These are phyloP conservation scores for Trichosporon sp. DNA, from an alignment of 1,284 basidiomycete species.

Conservation along the genomic window DNA sequence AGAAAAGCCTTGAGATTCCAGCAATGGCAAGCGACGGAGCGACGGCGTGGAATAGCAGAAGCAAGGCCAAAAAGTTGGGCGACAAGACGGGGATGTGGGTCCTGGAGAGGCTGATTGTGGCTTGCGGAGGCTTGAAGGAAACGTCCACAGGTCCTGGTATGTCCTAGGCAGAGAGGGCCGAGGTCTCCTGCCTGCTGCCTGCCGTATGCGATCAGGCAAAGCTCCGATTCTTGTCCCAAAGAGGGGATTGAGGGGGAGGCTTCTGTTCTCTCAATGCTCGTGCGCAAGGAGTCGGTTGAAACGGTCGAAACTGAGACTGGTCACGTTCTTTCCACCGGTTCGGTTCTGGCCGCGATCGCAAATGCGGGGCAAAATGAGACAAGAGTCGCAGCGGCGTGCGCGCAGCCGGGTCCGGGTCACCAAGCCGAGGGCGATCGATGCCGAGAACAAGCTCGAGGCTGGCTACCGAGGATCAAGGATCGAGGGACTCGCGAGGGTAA, in stretches of 20 bases:
- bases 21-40: background rate
- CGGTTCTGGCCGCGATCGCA: no score
- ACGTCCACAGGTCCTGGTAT: background rate
- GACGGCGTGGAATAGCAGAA: background rate
- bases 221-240: background rate
- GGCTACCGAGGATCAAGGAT: background rate
- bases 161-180: background rate
- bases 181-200: background rate
- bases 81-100: background rate
- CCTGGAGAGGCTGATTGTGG: background rate
- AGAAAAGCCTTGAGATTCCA: background rate
- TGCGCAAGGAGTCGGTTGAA: background rate
- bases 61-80: background rate
- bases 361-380: no score
- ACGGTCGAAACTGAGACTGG: background rate
- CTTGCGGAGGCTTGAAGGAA: background rate
- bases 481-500: background rate
- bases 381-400: no score
- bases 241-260: background rate
- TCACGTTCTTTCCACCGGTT: background rate
- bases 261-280: background rate
- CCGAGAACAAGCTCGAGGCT: background rate
- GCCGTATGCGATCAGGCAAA: background rate
- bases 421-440: background rate
- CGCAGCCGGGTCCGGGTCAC: no score